A percentile compares a stretch with the other conserved stretches of the same genome.
Evolutionary conservation across 768 basidiomycete genomes (phyloP).

Genomic region (Gymnopilus dilepis): DNA sequence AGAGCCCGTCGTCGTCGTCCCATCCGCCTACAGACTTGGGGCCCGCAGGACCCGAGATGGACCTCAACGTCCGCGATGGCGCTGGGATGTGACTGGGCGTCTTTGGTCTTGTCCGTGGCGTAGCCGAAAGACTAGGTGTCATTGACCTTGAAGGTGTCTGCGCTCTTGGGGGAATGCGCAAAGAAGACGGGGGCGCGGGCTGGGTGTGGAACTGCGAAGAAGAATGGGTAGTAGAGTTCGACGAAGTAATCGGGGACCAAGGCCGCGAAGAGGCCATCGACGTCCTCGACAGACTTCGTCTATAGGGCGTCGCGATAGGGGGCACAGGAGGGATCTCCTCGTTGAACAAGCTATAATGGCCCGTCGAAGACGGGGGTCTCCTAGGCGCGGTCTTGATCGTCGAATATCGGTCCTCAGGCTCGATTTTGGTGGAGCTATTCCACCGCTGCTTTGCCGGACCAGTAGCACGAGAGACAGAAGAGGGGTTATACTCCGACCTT

Average conservation of each 20-base stretch:
- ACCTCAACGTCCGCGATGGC: slow-evolving; percentile 56
- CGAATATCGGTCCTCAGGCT: slow-evolving; percentile 51
- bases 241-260: slow-evolving; percentile 79
- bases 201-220: slow-evolving; percentile 38
- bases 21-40: slow-evolving; percentile 49
- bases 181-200: slow-evolving; percentile 42
- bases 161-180: slow-evolving; percentile 60
- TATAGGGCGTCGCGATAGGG: slow-evolving; percentile 51
- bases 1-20: slow-evolving; percentile 50
- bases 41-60: slow-evolving; percentile 55
- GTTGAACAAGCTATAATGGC: slow-evolving; percentile 39
- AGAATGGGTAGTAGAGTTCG: slow-evolving; percentile 71
- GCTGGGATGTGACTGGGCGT: slow-evolving; percentile 83
- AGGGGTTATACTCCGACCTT: slow-evolving; percentile 30
- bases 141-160: slow-evolving; percentile 58
- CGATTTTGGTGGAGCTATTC: slow-evolving; percentile 85
- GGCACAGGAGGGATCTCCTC: slow-evolving; percentile 52
- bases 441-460: slow-evolving; percentile 56
- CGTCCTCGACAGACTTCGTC: slow-evolving; percentile 71
- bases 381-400: slow-evolving; percentile 56
- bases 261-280: slow-evolving; percentile 82
- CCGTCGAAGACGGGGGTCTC: slow-evolving; percentile 53
- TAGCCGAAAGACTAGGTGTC: slow-evolving; percentile 41
- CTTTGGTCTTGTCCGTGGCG: slow-evolving; percentile 74
- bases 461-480: slow-evolving; percentile 45